phyloP scores from a whole-genome alignment of 805 yeast genomes.

The Hanseniaspora nectarophila region DNA sequence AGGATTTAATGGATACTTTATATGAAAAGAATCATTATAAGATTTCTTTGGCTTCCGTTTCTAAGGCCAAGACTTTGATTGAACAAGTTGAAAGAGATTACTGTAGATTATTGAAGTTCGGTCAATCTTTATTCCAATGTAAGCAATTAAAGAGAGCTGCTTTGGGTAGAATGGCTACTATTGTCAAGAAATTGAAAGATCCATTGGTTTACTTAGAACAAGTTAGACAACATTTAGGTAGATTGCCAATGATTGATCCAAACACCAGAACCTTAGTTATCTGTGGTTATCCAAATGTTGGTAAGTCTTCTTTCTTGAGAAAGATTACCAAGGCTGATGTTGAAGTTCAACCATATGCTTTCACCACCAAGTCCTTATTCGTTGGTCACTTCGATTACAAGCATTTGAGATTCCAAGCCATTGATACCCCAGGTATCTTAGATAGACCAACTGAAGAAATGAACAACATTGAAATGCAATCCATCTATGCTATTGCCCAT shows the following conservation, averaged over 20 bases:
- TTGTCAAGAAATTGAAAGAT: conserved; percentile 87
- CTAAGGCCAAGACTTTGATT: conserved; percentile 83
- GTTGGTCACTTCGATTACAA: conserved; percentile 99
- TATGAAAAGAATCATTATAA: conserved; percentile 97
- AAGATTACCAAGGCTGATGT: conserved; percentile 96
- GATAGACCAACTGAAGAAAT: conserved; percentile 98
- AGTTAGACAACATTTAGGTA: conserved; percentile 97
- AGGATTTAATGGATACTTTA: conserved; percentile 94
- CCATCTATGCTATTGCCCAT: conserved; percentile 97
- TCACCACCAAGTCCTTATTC: conserved; percentile 92
- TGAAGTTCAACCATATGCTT: conserved; percentile 98
- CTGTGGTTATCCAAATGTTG: conserved; percentile 98
- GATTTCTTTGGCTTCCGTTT: conserved; percentile 87
- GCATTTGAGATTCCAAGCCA: conserved; percentile 94
- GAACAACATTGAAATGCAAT: conserved; percentile 99
- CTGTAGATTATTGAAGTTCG: conserved; percentile 84
- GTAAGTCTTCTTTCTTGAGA: conserved; percentile 88
- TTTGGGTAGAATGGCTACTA: conserved; percentile 98
- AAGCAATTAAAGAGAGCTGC: conserved; percentile 98
- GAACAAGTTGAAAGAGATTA: conserved; percentile 96
- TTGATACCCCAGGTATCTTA: conserved; percentile 97
- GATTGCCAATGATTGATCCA: conserved; percentile 96
- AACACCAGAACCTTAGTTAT: conserved; percentile 93
- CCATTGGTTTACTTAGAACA: conserved; percentile 89
- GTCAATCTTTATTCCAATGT: conserved; percentile 96